Conservation (phyloP, 305 asterid species). For the Fraxinus platypoda region DNA sequence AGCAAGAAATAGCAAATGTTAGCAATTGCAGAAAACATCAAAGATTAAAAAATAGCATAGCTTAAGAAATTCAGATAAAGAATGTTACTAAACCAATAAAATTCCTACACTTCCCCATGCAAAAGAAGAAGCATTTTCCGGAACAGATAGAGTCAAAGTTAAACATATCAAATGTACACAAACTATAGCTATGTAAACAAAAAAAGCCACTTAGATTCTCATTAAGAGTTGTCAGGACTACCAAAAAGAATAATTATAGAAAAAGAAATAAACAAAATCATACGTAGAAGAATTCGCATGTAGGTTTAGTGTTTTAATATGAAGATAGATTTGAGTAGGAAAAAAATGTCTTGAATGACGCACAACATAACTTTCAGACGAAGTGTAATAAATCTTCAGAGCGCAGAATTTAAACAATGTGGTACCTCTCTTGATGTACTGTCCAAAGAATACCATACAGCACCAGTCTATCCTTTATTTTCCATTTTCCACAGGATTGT, state of each 20-base stretch:
- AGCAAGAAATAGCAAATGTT: background rate
- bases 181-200: background rate
- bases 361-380: background rate
- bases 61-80: background rate
- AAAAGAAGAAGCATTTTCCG: background rate
- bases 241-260: constrained; percentile 1
- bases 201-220: background rate
- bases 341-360: constrained; percentile 17
- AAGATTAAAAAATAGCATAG: background rate
- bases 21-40: background rate
- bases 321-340: constrained; percentile 78
- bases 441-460: constrained; percentile 74
- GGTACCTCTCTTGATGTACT: constrained; percentile 88
- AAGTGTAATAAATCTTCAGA: constrained; percentile 7
- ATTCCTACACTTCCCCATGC: background rate
- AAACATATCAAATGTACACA: background rate
- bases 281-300: constrained; percentile 60
- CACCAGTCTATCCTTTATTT: constrained; percentile 61
- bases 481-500: constrained; percentile 58
- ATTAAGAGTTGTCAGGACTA: background rate
- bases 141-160: background rate
- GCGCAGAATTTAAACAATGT: constrained; percentile 6
- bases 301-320: constrained; percentile 56
- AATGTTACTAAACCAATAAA: background rate
- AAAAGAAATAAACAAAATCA: constrained; percentile 6